Evolutionary conservation across 1,284 basidiomycete species (phyloP), one percentile per base, ranked within the genome.

Genomic region (Melampsora americana): DNA sequence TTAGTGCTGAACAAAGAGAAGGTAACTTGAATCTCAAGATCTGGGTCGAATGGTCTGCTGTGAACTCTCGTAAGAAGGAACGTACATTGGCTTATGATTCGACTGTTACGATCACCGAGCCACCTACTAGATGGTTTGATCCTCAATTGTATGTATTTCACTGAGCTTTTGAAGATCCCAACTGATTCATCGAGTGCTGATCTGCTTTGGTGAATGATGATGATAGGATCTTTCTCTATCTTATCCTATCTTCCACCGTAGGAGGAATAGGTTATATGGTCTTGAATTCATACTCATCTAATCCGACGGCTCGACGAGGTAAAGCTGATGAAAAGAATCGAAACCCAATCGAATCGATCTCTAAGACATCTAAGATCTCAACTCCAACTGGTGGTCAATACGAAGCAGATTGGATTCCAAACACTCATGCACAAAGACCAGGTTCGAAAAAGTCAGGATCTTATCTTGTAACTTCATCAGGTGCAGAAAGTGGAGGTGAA

Each of bases 71-170:
- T 30, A 59, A 59, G n/a, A 67, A 75, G 23, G 50, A 75, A 30
- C n/a, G 28, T 60, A 42, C 56, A 12, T 61, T 75, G 23, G 73
- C 73, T 23, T 75, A 75, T 67, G 73, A 75, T 53, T 75, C 73
- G 4, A 75, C 73, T 1, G 59, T 75, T 48, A 75, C 73, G 6
- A 75, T 75, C 44, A 48, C 59, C 9, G 73, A 75, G 39, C 73
- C 73, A 46, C 73, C 73, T 26, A 75, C 73, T 7, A 66, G 73
- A 30, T 75, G 73, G 73, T 75, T 75, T 64, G 73, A 75, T 68
- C 73, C 73, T 23, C 73, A 75, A 67, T 56, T 75, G 73, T 75
- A 75, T 46, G 73, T 68, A n/a, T 9, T 56, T 16, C n/a, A n/a
- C n/a, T n/a, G 9, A 9, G 7, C 14, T 61, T 23, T 16, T 7